Base-by-base conservation (phyloP, 805 yeast species). In the Nakazawaea laoshanensis region DNA sequence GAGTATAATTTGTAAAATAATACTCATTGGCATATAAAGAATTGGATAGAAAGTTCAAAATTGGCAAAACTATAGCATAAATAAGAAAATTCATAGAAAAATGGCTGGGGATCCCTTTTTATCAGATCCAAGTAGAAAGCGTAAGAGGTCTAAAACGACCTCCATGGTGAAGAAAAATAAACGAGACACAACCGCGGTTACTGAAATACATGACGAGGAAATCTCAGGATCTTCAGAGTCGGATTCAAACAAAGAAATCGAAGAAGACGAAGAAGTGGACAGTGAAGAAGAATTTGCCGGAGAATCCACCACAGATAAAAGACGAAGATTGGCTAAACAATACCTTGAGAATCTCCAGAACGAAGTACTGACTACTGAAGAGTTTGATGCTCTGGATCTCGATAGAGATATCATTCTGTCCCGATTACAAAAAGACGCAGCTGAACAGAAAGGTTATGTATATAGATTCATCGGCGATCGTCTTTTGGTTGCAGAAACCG, bases 291-390 rank as follows among this genome's bases (percentile, higher is more conserved):
- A 80, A 44, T 74, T 76, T 42, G 74, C 63, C 11, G 67, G 65
- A 12, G 97, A 89, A 55, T 73, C 74, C 30, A 94, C 88, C 7
- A 94, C 95, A 0, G 98, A 92, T 49, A 87, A 85, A 57, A 74
- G 98, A 57, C 74, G 98, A 58, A 67, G 97, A 49, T 66, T 92
- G 39, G 97, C 97, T 12, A 87, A 87, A 55, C 92, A 88, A 55
- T 92, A 92, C 55, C 62, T 92, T 41, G 87, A 80, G 29, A 82
- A 81, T 48, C 59, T 92, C 48, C 7, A 20, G 22, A n/a, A n/a
- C n/a, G n/a, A n/a, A n/a, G n/a, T n/a, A n/a, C n/a, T n/a, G n/a
- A 75, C 82, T 51, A 58, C 63, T 3, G 85, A 80, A 40, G 75
- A 69, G 32, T 88, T 85, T 47, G 95, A 87, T 61, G 97, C 98